A percentile compares a stretch with the other conserved stretches of the same genome.
Conservation (phyloP, 805 yeast genomes). For the Candida argentea region DNA sequence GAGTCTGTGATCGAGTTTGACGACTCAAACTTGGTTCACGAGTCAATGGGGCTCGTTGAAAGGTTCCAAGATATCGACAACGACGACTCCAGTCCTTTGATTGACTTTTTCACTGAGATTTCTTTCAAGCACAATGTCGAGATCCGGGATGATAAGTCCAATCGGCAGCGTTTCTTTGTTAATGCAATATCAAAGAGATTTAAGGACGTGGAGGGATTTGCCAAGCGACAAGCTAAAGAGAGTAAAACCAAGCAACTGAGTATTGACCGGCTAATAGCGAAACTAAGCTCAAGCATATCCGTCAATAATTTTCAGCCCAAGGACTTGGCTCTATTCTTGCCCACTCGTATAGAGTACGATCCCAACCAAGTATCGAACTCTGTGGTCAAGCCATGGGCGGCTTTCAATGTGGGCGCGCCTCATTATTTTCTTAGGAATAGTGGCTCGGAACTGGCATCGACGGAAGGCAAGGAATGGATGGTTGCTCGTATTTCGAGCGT, state of each 20-base stretch:
- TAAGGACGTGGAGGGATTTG: constrained; percentile 78
- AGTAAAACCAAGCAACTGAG: constrained; percentile 43
- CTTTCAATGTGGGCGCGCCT: constrained; percentile 82
- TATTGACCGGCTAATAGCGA: constrained; percentile 24
- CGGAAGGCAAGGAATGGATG: constrained; percentile 64
- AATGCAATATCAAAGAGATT: constrained; percentile 59
- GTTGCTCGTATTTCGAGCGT: constrained; percentile 60
- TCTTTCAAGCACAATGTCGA: constrained; percentile 20
- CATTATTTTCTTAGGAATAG: constrained; percentile 60
- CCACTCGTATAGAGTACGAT: constrained; percentile 58
- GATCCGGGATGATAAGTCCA: constrained; percentile 11
- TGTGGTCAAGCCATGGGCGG: constrained; percentile 71
- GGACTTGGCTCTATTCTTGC: constrained; percentile 78
- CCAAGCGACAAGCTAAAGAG: constrained; percentile 75
- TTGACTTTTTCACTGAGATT: constrained; percentile 11
- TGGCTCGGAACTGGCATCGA: constrained; percentile 12
- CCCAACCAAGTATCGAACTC: constrained; percentile 10
- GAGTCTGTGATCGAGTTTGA: neutral
- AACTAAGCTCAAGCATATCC: constrained; percentile 45
- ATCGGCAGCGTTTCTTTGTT: constrained; percentile 20
- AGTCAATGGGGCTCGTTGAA: constrained; percentile 3
- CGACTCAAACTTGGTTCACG: neutral
- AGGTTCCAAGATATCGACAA: constrained; percentile 4
- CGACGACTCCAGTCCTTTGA: constrained; percentile 6
- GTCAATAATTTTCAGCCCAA: constrained; percentile 57